Conservation (phyloP, 306 rosid genomes). For the Quercus suber region DNA sequence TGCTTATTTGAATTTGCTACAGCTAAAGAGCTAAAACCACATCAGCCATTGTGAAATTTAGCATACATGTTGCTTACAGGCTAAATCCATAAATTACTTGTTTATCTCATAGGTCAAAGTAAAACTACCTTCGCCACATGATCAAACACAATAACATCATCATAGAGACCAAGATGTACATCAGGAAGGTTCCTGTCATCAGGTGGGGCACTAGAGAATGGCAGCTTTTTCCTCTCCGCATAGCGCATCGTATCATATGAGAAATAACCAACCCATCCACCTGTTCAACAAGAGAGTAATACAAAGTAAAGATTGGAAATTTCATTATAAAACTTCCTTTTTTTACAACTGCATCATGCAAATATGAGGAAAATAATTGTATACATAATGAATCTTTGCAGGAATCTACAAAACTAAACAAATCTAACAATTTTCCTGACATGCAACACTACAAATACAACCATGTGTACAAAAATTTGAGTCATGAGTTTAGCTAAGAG, state of each 20-base stretch:
- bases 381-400: neutral
- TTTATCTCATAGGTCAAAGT: neutral
- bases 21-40: neutral
- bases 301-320: conserved; percentile 15
- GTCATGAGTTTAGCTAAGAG: no score
- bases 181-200: conserved; percentile 96
- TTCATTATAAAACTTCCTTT: conserved; percentile 3
- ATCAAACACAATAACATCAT: conserved; percentile 87
- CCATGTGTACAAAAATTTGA: no score
- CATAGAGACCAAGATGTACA: conserved; percentile 91
- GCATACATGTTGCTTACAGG: neutral
- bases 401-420: no score
- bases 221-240: conserved; percentile 86
- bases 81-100: conserved; percentile 7
- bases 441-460: no score
- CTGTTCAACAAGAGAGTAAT: conserved; percentile 34
- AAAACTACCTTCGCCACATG: conserved; percentile 86
- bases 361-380: no score
- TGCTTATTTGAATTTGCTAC: neutral
- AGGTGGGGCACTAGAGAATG: conserved; percentile 75
- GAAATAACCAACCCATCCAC: conserved; percentile 98
- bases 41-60: no score
- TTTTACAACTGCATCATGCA: neutral
- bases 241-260: conserved; percentile 97
- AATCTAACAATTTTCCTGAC: no score